Base-by-base conservation (phyloP, 2,329 filamentous ascomycete species). In the Beauveria brongniartii region DNA sequence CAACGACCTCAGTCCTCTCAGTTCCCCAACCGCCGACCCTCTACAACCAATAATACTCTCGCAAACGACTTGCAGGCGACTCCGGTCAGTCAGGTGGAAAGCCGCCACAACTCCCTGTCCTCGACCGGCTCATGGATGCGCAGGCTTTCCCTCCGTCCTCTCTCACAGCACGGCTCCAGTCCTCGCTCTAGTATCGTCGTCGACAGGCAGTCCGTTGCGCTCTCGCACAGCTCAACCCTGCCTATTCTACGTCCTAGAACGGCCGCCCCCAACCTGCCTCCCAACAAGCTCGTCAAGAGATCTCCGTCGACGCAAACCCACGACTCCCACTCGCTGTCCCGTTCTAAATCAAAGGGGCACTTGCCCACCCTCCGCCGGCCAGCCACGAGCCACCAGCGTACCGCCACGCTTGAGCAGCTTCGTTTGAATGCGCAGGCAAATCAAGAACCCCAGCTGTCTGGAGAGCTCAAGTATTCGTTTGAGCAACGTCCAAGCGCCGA, bases 201-300 rank as follows among this genome's bases (percentile, higher is more conserved):
- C 24, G 83, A 88, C 59, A 87, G 87, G 12, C 83, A 85, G 50
- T 87, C 87, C 2, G 71, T 90, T 46, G 79, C 80, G 52, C 83
- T 84, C 70, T 89, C 87, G 20, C 82, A 89, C 73, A 82, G 80
- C 62, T 91, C 88, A 41, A 82, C 80, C 1, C 84, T 81, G 26
- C 86, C 88, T 18, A 88, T 91, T 62, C 72, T 88, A 24, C 72
- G 76, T 24, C 65, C 69, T 40, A 64, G 63, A 48, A 69, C 76
- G 20, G 63, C 71, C 20, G 75, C 71, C 65, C 74, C 72, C 66
- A 79, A 78, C 63, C 72, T 84, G 37, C 77, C 83, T 9, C 87
- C 85, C 20, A 92, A 92, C 73, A 92, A 91, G 75, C 78, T 92
- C 46, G 88, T 92, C 57, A 93, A 93, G 74, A 84, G 89, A 63